These are phyloP conservation scores for Yarrowia alimentaria DNA, from an alignment of 805 yeast genomes.

Conservation along the genomic window DNA sequence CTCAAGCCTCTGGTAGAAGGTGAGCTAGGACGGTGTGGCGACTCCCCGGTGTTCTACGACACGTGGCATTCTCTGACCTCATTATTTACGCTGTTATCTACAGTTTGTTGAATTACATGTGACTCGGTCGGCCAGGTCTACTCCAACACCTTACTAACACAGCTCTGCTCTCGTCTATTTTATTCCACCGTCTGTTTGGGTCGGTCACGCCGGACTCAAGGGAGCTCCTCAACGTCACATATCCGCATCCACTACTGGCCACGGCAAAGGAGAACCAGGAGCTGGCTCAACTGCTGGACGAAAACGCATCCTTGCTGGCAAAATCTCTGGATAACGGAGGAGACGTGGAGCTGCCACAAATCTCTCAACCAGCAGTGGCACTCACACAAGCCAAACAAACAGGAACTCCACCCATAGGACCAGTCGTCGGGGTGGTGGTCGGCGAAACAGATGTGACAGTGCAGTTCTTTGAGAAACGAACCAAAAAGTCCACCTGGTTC, in stretches of 20 bases:
- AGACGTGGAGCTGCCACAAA: slow-evolving; percentile 2
- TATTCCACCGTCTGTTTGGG: slow-evolving; percentile 70
- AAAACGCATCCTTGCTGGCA: slow-evolving; percentile 39
- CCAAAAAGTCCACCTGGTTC: slow-evolving; percentile 28
- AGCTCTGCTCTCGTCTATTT: slow-evolving; percentile 57
- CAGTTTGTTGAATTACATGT: too few relatives aligned
- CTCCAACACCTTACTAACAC: not conserved
- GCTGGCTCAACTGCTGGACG: slow-evolving; percentile 47
- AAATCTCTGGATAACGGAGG: slow-evolving; percentile 33
- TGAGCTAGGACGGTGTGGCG: too few relatives aligned
- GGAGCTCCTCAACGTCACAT: slow-evolving; percentile 38
- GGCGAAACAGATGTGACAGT: slow-evolving; percentile 31
- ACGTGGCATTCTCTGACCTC: too few relatives aligned
- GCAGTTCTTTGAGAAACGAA: slow-evolving; percentile 38
- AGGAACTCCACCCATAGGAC: not conserved
- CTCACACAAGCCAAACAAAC: slow-evolving; percentile 1
- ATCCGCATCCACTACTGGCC: slow-evolving; percentile 21
- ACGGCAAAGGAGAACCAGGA: slow-evolving; percentile 50
- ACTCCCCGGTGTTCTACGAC: too few relatives aligned
- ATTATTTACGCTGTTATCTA: too few relatives aligned
- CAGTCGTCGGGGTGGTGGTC: slow-evolving; percentile 1
- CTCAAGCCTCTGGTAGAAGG: slow-evolving; percentile 23
- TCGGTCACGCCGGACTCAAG: slow-evolving; percentile 53
- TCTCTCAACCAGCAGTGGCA: not conserved
- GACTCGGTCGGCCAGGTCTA: not conserved